phyloP scores from a whole-genome alignment of 1,139 yeast genomes.

The Debaryomyces fabryi region DNA sequence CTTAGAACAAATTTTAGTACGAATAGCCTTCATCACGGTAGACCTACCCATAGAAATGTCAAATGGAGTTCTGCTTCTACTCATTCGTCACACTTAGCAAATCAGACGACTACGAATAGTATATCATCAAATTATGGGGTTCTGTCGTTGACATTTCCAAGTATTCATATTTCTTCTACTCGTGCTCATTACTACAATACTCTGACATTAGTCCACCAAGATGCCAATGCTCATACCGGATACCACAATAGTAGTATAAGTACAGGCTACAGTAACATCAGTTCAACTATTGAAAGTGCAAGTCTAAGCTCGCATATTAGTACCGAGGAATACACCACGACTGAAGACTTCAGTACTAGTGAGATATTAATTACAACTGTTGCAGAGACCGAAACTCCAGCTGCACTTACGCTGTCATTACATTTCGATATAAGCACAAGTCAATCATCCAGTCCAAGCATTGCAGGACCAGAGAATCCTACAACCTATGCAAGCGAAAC shows the following conservation, averaged over 20 bases:
- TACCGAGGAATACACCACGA: neutral
- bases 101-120: neutral
- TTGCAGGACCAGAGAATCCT: neutral
- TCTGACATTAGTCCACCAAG: neutral
- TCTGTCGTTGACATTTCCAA: neutral
- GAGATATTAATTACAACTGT: neutral
- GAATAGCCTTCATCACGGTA: neutral
- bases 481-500: neutral
- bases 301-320: neutral
- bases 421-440: neutral
- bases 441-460: neutral
- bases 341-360: neutral
- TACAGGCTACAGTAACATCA: neutral
- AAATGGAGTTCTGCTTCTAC: neutral
- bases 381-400: neutral
- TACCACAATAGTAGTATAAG: neutral
- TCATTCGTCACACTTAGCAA: neutral
- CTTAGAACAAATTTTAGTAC: neutral
- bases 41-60: neutral
- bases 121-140: neutral
- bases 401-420: neutral
- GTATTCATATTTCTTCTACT: neutral
- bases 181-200: neutral
- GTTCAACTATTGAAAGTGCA: neutral
- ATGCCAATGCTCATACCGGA: neutral